Evolutionary conservation across 768 basidiomycete genomes (phyloP).

Genomic region (Kwoniella bestiolae): DNA sequence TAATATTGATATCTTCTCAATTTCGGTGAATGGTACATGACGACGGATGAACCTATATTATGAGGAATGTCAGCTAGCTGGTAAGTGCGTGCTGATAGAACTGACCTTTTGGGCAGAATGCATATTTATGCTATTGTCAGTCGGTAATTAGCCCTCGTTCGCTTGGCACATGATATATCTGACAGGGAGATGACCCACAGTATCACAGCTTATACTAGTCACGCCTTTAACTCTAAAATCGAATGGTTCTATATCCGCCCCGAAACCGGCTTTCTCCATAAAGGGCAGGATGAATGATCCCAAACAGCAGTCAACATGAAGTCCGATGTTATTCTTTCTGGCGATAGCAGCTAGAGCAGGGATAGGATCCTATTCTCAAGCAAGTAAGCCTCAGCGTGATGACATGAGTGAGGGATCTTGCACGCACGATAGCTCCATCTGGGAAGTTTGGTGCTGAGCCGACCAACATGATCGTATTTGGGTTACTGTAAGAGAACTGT

Average conservation of each 20-base stretch:
- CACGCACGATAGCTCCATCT: constrained; percentile 59
- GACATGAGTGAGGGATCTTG: constrained; percentile 50
- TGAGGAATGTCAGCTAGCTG: background rate
- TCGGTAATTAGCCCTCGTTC: constrained; percentile 18
- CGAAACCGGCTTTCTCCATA: constrained; percentile 66
- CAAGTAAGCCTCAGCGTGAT: no score
- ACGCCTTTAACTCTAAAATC: constrained; percentile 92
- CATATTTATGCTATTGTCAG: constrained; percentile 69
- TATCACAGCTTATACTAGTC: constrained; percentile 90
- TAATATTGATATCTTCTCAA: constrained; percentile 85
- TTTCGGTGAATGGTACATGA: constrained; percentile 85
- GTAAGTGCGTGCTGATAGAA: background rate
- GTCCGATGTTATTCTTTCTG: constrained; percentile 71
- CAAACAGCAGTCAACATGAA: constrained; percentile 94
- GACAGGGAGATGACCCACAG: constrained; percentile 28
- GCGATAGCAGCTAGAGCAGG: constrained; percentile 76
- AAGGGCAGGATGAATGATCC: constrained; percentile 94
- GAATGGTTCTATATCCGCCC: constrained; percentile 75
- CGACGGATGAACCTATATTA: constrained; percentile 77
- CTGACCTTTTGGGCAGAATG: constrained; percentile 85
- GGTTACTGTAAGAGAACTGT: constrained; percentile 64
- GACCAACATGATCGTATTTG: constrained; percentile 87
- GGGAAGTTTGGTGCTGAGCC: constrained; percentile 71
- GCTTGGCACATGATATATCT: background rate
- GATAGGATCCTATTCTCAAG: constrained; percentile 74